A percentile compares a stretch with the other conserved stretches of the same genome.
These are phyloP conservation scores for Basipetospora chlamydospora DNA, from an alignment of 2,329 filamentous ascomycete genomes.

Conservation along the genomic window DNA sequence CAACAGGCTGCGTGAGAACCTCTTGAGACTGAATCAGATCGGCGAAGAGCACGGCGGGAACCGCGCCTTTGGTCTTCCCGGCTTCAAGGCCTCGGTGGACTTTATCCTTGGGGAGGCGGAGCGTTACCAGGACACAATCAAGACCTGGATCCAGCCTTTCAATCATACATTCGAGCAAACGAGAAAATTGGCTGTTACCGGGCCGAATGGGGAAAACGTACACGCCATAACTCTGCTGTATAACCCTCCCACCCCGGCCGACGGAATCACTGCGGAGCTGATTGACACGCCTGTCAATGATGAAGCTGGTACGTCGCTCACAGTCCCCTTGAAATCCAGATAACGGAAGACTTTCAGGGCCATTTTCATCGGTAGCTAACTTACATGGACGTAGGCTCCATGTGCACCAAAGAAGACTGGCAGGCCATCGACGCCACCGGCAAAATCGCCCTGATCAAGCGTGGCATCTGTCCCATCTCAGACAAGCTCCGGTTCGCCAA, in stretches of 20 bases:
- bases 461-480: constrained; percentile 25
- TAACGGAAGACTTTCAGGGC: background rate
- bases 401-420: constrained; percentile 29
- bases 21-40: constrained; percentile 40
- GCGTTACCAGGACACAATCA: constrained; percentile 24
- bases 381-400: constrained; percentile 15
- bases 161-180: constrained; percentile 29
- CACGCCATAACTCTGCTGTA: constrained; percentile 28
- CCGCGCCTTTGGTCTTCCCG: constrained; percentile 43
- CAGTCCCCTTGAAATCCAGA: background rate
- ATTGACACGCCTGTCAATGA: constrained; percentile 22
- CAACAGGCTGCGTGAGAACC: constrained; percentile 20
- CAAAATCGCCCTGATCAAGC: constrained; percentile 30
- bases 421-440: constrained; percentile 25
- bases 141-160: constrained; percentile 31
- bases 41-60: constrained; percentile 41
- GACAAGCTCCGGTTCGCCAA: constrained; percentile 29
- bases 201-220: constrained; percentile 29
- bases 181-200: constrained; percentile 25
- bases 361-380: background rate
- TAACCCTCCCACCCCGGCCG: constrained; percentile 26
- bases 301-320: constrained; percentile 11
- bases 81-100: constrained; percentile 42
- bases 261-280: constrained; percentile 21
- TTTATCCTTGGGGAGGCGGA: constrained; percentile 34